These are phyloP conservation scores for Eimeria nieschulzi DNA, from an alignment of 169 alveolate species.

Conservation along the genomic window DNA sequence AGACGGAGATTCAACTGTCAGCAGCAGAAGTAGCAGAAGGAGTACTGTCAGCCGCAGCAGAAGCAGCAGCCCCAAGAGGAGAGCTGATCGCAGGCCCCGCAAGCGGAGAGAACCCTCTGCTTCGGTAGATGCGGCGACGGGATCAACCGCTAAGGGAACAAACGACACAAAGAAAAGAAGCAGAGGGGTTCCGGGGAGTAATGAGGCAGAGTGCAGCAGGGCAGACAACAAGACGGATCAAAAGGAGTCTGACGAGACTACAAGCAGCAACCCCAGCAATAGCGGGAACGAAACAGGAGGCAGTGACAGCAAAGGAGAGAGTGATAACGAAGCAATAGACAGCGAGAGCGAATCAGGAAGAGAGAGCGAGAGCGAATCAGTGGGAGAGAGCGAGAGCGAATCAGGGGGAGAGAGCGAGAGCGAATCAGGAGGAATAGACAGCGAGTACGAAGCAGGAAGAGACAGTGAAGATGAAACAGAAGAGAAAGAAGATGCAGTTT, in stretches of 20 bases:
- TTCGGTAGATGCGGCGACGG: background rate
- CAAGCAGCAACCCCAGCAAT: slow-evolving; percentile 30
- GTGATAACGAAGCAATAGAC: background rate
- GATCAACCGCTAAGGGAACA: background rate
- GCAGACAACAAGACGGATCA: background rate
- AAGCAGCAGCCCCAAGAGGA: slow-evolving; percentile 30
- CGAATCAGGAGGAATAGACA: slow-evolving; percentile 23
- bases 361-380: slow-evolving; percentile 39
- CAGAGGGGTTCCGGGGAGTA: background rate
- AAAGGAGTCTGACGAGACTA: background rate
- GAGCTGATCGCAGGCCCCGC: background rate
- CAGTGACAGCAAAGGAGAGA: slow-evolving; percentile 10
- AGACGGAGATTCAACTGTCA: slow-evolving; percentile 7
- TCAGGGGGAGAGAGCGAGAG: slow-evolving; percentile 29
- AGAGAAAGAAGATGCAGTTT: background rate
- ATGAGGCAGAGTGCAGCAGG: slow-evolving; percentile 19
- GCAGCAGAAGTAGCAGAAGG: slow-evolving; percentile 29
- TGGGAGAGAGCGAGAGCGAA: slow-evolving; percentile 3
- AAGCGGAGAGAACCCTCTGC: slow-evolving; percentile 47
- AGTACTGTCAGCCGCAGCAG: slow-evolving; percentile 31
- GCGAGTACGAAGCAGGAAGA: slow-evolving; percentile 14
- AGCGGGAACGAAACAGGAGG: background rate
- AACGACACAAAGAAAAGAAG: background rate
- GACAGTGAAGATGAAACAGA: slow-evolving; percentile 25
- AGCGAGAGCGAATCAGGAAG: slow-evolving; percentile 25